Conservation (phyloP, 2,329 filamentous ascomycete species). For the Cytospora schulzeri region DNA sequence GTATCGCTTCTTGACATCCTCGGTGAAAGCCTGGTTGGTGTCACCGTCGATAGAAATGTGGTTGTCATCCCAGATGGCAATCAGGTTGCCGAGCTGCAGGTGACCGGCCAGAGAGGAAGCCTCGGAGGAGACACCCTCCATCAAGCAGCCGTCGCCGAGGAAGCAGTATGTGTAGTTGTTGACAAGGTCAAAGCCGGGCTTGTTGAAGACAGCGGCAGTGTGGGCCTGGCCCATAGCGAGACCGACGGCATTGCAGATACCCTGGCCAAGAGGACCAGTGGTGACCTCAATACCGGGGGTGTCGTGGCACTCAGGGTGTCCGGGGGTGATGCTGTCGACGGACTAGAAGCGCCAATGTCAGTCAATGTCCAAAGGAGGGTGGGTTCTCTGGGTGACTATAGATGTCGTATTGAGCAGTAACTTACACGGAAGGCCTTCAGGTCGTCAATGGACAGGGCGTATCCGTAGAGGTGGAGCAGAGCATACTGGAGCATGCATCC, state of each 20-base stretch:
- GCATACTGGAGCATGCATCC: constrained; percentile 99
- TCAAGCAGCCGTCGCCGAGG: constrained; percentile 97
- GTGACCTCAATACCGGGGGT: constrained; percentile 97
- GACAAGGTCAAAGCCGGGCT: constrained; percentile 85
- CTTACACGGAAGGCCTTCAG: constrained; percentile 95
- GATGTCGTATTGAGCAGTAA: constrained; percentile 31
- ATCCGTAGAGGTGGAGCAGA: constrained; percentile 95
- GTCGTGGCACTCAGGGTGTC: constrained; percentile 95
- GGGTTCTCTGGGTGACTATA: neutral
- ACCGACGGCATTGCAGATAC: constrained; percentile 96
- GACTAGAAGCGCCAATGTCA: constrained; percentile 37
- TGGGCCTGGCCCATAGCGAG: constrained; percentile 95
- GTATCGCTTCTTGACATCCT: constrained; percentile 93
- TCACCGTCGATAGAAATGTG: constrained; percentile 94
- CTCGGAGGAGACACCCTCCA: constrained; percentile 96
- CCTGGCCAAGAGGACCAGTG: constrained; percentile 95
- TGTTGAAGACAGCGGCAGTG: constrained; percentile 91
- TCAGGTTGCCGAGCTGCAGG: constrained; percentile 96
- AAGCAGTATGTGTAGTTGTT: constrained; percentile 98
- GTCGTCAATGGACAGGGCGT: constrained; percentile 82
- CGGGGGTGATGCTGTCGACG: constrained; percentile 78
- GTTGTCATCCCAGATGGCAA: constrained; percentile 98
- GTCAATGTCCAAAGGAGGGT: neutral
- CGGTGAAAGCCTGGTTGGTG: constrained; percentile 94
- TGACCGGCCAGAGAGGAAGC: constrained; percentile 91